Evolutionary conservation across 192 early-diverging fungal species (phyloP).

Genomic region (Linderina pennispora): DNA sequence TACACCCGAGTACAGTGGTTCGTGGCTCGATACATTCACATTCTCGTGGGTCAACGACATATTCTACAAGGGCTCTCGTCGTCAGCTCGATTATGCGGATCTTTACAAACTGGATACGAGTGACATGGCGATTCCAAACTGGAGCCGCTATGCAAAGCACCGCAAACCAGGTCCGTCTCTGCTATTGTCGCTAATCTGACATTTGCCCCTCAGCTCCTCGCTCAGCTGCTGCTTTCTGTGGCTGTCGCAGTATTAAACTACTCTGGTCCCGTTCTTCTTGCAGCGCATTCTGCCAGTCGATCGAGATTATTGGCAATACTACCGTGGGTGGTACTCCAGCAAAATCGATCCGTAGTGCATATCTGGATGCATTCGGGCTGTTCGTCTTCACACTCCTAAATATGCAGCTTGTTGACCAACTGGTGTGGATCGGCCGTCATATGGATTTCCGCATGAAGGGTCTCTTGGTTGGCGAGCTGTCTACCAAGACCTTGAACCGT

Average conservation of each 20-base stretch:
- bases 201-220: slow-evolving; percentile 21
- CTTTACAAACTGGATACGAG: too few relatives aligned
- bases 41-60: too few relatives aligned
- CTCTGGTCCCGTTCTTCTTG: slow-evolving; percentile 48
- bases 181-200: slow-evolving; percentile 13
- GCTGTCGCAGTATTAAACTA: slow-evolving; percentile 20
- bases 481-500: slow-evolving; percentile 49
- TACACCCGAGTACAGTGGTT: too few relatives aligned
- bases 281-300: slow-evolving; percentile 47
- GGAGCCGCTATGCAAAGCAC: slow-evolving; percentile 8
- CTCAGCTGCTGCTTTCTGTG: slow-evolving; percentile 16
- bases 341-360: slow-evolving; percentile 27
- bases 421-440: slow-evolving; percentile 48
- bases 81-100: too few relatives aligned
- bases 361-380: slow-evolving; percentile 53
- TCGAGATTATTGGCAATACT: slow-evolving; percentile 21
- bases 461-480: slow-evolving; percentile 53
- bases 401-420: slow-evolving; percentile 44
- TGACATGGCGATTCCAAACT: too few relatives aligned
- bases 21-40: too few relatives aligned
- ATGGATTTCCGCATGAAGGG: slow-evolving; percentile 50
- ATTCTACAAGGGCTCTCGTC: too few relatives aligned
- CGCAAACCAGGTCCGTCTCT: slow-evolving; percentile 6
- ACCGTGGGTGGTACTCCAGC: slow-evolving; percentile 4
- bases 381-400: slow-evolving; percentile 30